Conservation (phyloP, 2,329 filamentous ascomycete species). For the Ophiostoma tasmaniense region DNA sequence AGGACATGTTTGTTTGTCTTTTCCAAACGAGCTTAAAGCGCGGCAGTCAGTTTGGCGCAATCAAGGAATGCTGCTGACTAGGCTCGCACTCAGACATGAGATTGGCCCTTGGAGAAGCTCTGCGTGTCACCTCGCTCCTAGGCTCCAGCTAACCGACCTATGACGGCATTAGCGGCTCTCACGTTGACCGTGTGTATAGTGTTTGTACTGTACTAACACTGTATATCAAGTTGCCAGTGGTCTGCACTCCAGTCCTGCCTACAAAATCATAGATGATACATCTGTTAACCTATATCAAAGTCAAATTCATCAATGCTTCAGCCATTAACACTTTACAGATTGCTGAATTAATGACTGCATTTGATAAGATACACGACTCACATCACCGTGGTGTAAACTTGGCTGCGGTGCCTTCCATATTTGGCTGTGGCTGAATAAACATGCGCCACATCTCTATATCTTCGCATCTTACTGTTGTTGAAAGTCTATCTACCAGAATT, state of each 20-base stretch:
- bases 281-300: neutral
- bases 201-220: neutral
- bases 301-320: too few relatives aligned
- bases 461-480: neutral
- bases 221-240: too few relatives aligned
- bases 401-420: neutral
- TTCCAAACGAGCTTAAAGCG: neutral
- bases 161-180: conserved; percentile 12
- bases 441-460: neutral
- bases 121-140: conserved; percentile 9
- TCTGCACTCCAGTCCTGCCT: too few relatives aligned
- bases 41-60: neutral
- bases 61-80: neutral
- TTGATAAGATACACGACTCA: neutral
- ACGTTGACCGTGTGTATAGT: neutral
- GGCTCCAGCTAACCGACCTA: conserved; percentile 6
- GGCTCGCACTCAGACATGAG: neutral
- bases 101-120: neutral
- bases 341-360: too few relatives aligned
- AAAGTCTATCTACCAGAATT: too few relatives aligned
- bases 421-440: neutral
- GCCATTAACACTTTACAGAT: too few relatives aligned
- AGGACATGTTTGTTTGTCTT: neutral
- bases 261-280: neutral
- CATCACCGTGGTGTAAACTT: neutral